Evolutionary conservation across 179 eudicot species (phyloP).

Genomic region (Dionaea muscipula): DNA sequence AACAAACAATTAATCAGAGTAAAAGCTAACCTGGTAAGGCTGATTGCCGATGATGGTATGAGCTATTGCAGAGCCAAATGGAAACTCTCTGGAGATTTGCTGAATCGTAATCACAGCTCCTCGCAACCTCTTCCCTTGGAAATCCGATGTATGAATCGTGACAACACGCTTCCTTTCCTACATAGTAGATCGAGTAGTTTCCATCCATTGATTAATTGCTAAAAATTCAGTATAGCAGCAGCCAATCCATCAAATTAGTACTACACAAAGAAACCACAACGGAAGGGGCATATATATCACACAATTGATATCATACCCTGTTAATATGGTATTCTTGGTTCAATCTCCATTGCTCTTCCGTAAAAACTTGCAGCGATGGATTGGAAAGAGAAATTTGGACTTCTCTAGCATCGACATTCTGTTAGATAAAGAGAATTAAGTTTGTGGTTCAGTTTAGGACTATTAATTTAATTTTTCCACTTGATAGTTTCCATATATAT

Average conservation of each 20-base stretch:
- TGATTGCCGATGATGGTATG: conserved; percentile 51
- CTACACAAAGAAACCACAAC: too few relatives aligned
- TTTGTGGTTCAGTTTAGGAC: not conserved
- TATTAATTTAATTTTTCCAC: too few relatives aligned
- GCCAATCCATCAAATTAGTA: too few relatives aligned
- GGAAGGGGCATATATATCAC: too few relatives aligned
- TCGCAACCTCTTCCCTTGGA: conserved; percentile 38
- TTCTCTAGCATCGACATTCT: conserved; percentile 39
- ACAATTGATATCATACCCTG: conserved; percentile 23
- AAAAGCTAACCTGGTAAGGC: conserved; percentile 50
- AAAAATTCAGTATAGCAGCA: too few relatives aligned
- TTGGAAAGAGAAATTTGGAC: conserved; percentile 38
- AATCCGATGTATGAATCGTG: conserved; percentile 54
- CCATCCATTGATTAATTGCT: too few relatives aligned
- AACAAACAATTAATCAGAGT: too few relatives aligned
- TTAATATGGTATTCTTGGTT: conserved; percentile 53
- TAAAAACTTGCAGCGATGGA: conserved; percentile 74
- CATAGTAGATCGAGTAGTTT: too few relatives aligned
- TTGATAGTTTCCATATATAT: not conserved
- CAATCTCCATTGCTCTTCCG: conserved; percentile 55
- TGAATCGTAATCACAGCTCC: conserved; percentile 46
- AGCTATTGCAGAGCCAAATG: conserved; percentile 80
- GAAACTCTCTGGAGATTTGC: conserved; percentile 71
- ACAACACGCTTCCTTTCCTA: conserved; percentile 74
- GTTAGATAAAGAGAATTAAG: conserved; percentile 3